These are phyloP conservation scores for Straminergon stramineum DNA, from an alignment of 225 moss, liverwort and hornwort genomes.

Conservation along the genomic window DNA sequence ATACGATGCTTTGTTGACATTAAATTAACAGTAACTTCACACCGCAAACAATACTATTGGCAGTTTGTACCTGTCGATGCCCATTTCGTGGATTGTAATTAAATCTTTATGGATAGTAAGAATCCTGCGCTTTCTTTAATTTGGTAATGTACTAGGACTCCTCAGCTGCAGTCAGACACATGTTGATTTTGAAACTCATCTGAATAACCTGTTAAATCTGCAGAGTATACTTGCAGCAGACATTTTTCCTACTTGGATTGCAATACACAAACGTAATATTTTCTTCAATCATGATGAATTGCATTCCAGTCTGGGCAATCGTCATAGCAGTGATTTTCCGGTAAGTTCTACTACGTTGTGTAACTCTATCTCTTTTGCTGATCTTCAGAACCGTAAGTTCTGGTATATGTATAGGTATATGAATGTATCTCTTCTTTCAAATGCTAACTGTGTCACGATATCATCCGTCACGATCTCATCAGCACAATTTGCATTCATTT, in stretches of 20 bases:
- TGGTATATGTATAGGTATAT: neutral
- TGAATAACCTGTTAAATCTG: neutral
- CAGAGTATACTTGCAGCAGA: constrained; percentile 26
- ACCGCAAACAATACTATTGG: neutral
- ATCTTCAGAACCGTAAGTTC: neutral
- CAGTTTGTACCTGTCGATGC: neutral
- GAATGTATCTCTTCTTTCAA: neutral
- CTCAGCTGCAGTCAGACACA: neutral
- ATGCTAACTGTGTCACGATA: neutral
- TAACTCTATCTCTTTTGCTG: neutral
- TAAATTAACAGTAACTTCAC: neutral
- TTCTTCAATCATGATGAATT: constrained; percentile 18
- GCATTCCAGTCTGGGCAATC: constrained; percentile 17
- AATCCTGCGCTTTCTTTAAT: neutral
- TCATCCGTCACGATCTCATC: neutral
- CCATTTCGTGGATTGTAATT: neutral
- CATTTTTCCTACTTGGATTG: constrained; percentile 34
- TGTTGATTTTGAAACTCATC: neutral
- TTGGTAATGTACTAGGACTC: neutral
- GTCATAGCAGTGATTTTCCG: constrained; percentile 23
- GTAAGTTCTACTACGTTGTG: neutral
- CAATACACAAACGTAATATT: constrained; percentile 22
- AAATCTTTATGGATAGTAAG: neutral
- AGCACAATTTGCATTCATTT: neutral
- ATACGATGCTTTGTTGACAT: neutral